Base-by-base conservation (phyloP, 192 early-diverging fungal species). In the Coemansia sp. region DNA sequence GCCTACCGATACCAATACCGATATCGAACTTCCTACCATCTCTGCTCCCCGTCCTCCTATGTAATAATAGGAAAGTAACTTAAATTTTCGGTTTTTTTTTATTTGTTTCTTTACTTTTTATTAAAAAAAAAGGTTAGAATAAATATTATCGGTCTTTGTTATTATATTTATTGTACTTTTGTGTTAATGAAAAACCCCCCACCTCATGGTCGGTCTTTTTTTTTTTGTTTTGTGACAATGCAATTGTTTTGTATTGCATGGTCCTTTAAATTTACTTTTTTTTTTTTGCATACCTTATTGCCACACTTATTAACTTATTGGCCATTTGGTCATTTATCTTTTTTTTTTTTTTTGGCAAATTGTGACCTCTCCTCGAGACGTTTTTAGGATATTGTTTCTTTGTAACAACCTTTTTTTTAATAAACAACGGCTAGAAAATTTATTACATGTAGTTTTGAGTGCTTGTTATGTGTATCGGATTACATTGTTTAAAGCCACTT, bases 21-120 rank as follows among this genome's bases (percentile, higher is more conserved):
- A 32, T 20, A 48, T 45, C 25, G 45, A 63, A 31, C 28, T 64
- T 25, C 63, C 63, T 16, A 64, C 63, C 14, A 64, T 64, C 52
- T 56, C 52, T 7, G 63, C 63, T 42, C 63, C 63, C 16, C 54
- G 42, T 45, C 42, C 42, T 14, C 42, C 42, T 45, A 7, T 45
- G 5, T 45, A 45, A 45, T 7, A n/a, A n/a, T 45, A 7, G 42
- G 42, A 45, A 16, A 2, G 42, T 2, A 16, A 45, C 8, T 45
- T 45, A 16, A 45, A 45, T 7, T 45, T 45, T 14, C 5, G 5
- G 2, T 45, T 2, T 52, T 52, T 52, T 6, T 11, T 30, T 7
- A 2, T 14, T 45, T 3, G 2, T 45, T 45, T 45, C 42, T 45
- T 14, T 45, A n/a, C n/a, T 45, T 45, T 45, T 45, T 2, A 14